These are phyloP conservation scores for Emiliania huxleyi DNA, from an alignment of 78 protist genomes.

Conservation along the genomic window DNA sequence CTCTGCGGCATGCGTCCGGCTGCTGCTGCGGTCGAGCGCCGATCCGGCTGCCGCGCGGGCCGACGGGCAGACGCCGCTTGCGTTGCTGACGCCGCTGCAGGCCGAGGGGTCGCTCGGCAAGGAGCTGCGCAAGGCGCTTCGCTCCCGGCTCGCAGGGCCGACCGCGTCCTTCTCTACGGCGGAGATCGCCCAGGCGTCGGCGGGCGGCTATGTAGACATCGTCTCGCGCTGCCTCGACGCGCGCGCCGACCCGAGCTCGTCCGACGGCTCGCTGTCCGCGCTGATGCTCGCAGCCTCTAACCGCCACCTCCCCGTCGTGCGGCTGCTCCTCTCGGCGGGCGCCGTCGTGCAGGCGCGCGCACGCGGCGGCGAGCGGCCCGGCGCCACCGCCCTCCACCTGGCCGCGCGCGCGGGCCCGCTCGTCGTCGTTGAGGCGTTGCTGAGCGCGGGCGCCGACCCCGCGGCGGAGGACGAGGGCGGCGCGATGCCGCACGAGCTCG, in stretches of 20 bases:
- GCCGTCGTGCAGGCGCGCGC: not conserved
- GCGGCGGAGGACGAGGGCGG: not conserved
- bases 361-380: not conserved
- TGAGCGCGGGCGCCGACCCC: not conserved
- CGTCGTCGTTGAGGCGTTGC: not conserved
- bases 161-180: not conserved
- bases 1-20: no score
- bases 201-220: not conserved
- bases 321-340: not conserved
- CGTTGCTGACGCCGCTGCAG: not conserved
- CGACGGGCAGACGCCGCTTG: not conserved
- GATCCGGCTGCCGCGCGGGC: not conserved
- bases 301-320: not conserved
- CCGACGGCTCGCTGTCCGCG: not conserved
- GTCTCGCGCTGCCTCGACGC: not conserved
- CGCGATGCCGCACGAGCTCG: not conserved
- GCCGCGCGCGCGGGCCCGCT: conserved; percentile 9
- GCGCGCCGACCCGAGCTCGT: not conserved
- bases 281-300: not conserved
- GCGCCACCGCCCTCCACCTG: not conserved
- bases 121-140: not conserved
- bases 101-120: not conserved
- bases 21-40: not conserved
- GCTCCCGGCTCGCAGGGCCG: not conserved
- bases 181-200: not conserved